Evolutionary conservation across 2,329 filamentous ascomycete species (phyloP).

Genomic region (Zasmidium cellare): DNA sequence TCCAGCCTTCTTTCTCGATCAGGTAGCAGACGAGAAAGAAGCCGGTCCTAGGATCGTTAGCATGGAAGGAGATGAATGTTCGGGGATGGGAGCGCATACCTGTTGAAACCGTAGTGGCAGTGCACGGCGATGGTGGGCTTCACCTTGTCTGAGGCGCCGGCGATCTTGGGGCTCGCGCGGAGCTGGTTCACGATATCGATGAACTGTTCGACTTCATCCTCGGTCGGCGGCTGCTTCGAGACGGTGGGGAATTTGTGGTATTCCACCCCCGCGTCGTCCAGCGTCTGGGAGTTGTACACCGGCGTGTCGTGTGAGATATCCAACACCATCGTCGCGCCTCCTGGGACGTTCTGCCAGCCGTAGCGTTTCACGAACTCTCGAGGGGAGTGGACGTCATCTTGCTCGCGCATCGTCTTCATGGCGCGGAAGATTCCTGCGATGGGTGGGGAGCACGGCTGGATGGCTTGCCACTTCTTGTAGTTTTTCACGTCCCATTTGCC

Average conservation of each 20-base stretch:
- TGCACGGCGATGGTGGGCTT: conserved; percentile 70
- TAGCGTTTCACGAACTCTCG: conserved; percentile 68
- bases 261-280: conserved; percentile 45
- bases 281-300: conserved; percentile 72
- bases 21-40: conserved; percentile 89
- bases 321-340: conserved; percentile 56
- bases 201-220: conserved; percentile 61
- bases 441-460: conserved; percentile 41
- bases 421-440: conserved; percentile 81
- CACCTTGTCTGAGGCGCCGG: conserved; percentile 37
- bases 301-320: conserved; percentile 91
- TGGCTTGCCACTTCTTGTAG: conserved; percentile 80
- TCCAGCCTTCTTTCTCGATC: conserved; percentile 74
- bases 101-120: conserved; percentile 93
- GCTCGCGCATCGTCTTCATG: conserved; percentile 90
- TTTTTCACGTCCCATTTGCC: conserved; percentile 99
- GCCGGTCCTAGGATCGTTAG: conserved; percentile 60
- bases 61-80: conserved; percentile 40
- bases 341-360: conserved; percentile 57
- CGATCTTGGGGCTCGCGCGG: conserved; percentile 35
- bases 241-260: conserved; percentile 86
- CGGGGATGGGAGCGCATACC: conserved; percentile 7
- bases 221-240: conserved; percentile 79
- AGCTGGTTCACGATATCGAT: conserved; percentile 57
- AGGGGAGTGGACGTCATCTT: conserved; percentile 80